Base-by-base conservation (phyloP, 306 rosid genomes). In the Trifolium subterraneum region DNA sequence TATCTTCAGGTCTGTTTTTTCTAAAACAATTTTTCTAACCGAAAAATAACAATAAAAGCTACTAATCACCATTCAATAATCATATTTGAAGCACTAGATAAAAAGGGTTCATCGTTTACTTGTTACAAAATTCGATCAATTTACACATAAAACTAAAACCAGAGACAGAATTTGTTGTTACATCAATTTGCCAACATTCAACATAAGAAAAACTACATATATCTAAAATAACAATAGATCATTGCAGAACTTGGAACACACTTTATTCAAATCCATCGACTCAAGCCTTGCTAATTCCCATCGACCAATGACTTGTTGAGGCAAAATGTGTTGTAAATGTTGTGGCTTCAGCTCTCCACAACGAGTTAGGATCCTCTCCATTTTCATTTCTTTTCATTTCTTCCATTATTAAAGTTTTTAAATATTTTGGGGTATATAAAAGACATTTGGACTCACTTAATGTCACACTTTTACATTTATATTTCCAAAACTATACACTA, bases 251-350 rank as follows among this genome's bases (percentile, higher is more conserved):
- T 47, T 47, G 19, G 52, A 47, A 45, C 18, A 45, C 51, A 45
- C 44, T 8, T 8, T 39, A 39, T 39, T 45, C 13, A 4, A 45
- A 45, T n/a, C 10, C 23, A 5, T n/a, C 2, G 8, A 35, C 14
- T 74, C 71, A 1, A 20, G 38, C 5, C 11, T 50, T 9, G 27
- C 14, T 10, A 1, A 4, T 64, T 65, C 73, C 73, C 79, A 75
- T 38, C 35, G 18, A 65, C 0, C 20, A 58, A 58, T 6, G 11
- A 76, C 80, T 42, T 76, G 19, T 12, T 42, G 58, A 19, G 72
- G 56, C 72, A 75, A 75, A 75, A 76, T 56, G 9, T 44, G n/a
- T 10, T 44, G 13, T 51, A 76, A 68, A 44, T 8, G 6, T 20
- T 19, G 41, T 5, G 55, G 33, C 55, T 52, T 10, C 7, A 75